Base-by-base conservation (phyloP, 2,329 filamentous ascomycete species). In the Geoglossum cookeanum region DNA sequence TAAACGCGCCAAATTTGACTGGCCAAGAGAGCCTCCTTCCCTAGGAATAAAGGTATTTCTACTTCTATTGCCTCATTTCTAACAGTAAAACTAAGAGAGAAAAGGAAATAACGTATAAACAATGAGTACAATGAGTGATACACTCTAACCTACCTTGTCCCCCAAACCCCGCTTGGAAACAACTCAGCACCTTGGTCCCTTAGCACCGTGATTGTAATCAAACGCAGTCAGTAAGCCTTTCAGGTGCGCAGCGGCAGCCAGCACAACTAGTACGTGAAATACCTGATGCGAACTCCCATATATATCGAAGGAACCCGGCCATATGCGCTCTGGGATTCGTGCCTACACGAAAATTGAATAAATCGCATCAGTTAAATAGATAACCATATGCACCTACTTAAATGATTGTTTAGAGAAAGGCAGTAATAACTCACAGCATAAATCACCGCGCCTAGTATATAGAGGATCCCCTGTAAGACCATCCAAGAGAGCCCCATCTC, bases 241-340 rank as follows among this genome's bases (percentile, higher is more conserved):
- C 59, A 97, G 73, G 73, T 98, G 92, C 29, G 84, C 79, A 1
- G 79, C 77, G 0, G 88, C 91, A 0, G 92, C 92, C 60, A 89
- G 69, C 15, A 97, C 74, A 32, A 98, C 90, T 61, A 92, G 77
- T 44, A 94, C 74, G 72, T 98, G 92, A 69, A 98, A 98, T 61
- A 98, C 85, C 71, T 98, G 92, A 70, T 98, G 92, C 22, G 88
- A 95, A 67, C 83, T 89, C 42, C 92, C 91, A 79, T 86, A 86
- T 55, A 96, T 86, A 70, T 98, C 92, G 65, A 91, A 96, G 6
- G 69, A 74, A 1, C 88, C 87, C 0, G 91, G 92, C 49, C 73
- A 78, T 65, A 77, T 80, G 59, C 87, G 77, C 72, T 98, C 92
- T 0, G 92, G 92, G 70, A 91, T 82, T 42, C 92, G 83, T 56